Conservation (phyloP, 2,329 filamentous ascomycete genomes). For the Zasmidium angulare region DNA sequence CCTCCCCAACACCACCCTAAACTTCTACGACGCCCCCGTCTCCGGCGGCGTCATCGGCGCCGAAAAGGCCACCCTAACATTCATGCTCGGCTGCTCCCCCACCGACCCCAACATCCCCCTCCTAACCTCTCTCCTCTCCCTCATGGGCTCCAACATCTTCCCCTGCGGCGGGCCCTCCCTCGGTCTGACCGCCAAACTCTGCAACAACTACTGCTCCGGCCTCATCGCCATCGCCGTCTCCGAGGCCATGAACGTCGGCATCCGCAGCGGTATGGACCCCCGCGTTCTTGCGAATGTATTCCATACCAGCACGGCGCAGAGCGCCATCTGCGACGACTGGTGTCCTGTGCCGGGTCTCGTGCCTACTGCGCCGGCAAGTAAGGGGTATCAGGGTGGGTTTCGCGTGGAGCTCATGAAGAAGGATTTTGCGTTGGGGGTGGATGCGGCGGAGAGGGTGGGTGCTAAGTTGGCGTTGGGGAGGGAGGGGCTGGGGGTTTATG, state of each 20-base stretch:
- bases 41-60: slow-evolving; percentile 56
- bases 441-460: slow-evolving; percentile 55
- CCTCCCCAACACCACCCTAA: slow-evolving; percentile 38
- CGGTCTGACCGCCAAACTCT: slow-evolving; percentile 59
- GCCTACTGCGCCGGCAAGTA: slow-evolving; percentile 48
- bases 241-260: slow-evolving; percentile 62
- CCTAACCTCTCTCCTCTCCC: slow-evolving; percentile 46
- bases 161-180: slow-evolving; percentile 57
- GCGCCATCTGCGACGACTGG: slow-evolving; percentile 52
- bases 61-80: slow-evolving; percentile 52
- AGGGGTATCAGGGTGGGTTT: slow-evolving; percentile 56
- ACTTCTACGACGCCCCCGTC: slow-evolving; percentile 56
- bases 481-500: slow-evolving; percentile 53
- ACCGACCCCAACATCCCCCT: slow-evolving; percentile 45
- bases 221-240: slow-evolving; percentile 59
- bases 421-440: slow-evolving; percentile 57
- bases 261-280: slow-evolving; percentile 57
- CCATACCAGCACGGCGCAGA: slow-evolving; percentile 53
- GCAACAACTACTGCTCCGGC: slow-evolving; percentile 62
- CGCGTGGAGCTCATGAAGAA: slow-evolving; percentile 61
- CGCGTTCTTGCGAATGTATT: slow-evolving; percentile 54
- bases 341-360: slow-evolving; percentile 54
- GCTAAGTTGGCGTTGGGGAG: slow-evolving; percentile 52
- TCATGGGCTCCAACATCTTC: slow-evolving; percentile 57
- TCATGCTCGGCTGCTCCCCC: slow-evolving; percentile 56